Base-by-base conservation (phyloP, 768 basidiomycete genomes). In the Agrocybe chaxingu region DNA sequence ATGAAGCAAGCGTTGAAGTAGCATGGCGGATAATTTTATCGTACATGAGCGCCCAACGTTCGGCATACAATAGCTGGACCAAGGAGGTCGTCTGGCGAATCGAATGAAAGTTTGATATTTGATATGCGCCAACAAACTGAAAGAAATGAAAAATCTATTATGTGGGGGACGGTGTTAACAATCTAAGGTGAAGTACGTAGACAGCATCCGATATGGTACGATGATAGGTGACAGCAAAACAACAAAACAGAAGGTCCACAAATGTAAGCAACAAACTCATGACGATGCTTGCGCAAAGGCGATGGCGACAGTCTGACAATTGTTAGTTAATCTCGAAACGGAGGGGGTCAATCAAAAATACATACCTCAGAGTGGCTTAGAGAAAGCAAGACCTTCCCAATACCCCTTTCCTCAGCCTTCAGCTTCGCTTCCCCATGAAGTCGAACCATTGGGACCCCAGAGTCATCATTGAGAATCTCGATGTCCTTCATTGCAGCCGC, bases 401-500 rank as follows among this genome's bases (percentile, higher is more conserved):
- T 78, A 45, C 86, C 85, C 72, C 86, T 89, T 41, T 70, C 74
- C 8, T 77, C 71, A 35, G 94, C 95, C 48, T 85, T 84, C 2
- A 70, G 66, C 66, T 85, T 76, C 30, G 92, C 94, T 40, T 93
- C 88, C 5, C 90, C 91, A 58, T 89, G 83, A 16, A 95, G 77
- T 47, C 60, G 71, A 35, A 96, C 90, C 8, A 74, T 77, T 1
- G 96, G 96, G 16, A 76, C 89, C 19, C 95, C 95, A n/a, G 77
- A 74, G 38, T 75, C 74, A 62, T 86, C 80, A 41, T 89, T 85
- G 51, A 96, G 74, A 60, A 98, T 94, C 69, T 98, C 97, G 52
- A 99, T 98, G 57, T 98, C 95, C 70, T 90, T 90, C 87, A 98
- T 87, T n/a, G 87, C 77, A 12, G 97, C 95, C 5, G 82, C 90